Conservation (phyloP, 108 stramenopile species). For the Stephanodiscus minutulus region DNA sequence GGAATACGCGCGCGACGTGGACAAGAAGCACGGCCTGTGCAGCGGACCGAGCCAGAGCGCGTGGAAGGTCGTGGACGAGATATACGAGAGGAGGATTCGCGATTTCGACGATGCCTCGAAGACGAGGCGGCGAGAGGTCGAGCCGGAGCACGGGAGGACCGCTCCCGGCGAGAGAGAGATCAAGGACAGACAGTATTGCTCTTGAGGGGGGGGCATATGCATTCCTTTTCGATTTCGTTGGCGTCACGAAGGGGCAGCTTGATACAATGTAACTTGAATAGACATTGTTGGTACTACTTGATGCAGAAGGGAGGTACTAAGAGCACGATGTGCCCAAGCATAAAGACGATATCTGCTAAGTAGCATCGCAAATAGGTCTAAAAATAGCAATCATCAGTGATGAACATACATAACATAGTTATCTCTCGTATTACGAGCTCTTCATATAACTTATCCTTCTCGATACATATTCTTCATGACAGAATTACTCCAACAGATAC, state of each 20-base stretch:
- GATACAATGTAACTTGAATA: neutral
- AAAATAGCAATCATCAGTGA: too few relatives aligned
- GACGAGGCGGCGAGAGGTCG: too few relatives aligned
- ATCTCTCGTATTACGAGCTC: neutral
- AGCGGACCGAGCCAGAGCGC: slow-evolving; percentile 33
- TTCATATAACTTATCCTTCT: too few relatives aligned
- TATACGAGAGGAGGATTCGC: slow-evolving; percentile 35
- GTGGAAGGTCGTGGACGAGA: slow-evolving; percentile 26
- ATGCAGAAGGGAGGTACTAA: too few relatives aligned
- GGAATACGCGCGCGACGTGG: slow-evolving; percentile 30
- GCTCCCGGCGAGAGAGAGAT: neutral
- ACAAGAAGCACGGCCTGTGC: slow-evolving; percentile 36
- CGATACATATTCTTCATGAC: too few relatives aligned
- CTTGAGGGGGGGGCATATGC: slow-evolving; percentile 1
- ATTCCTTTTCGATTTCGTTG: neutral
- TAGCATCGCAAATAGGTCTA: too few relatives aligned
- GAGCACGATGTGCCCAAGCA: too few relatives aligned
- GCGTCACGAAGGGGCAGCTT: too few relatives aligned
- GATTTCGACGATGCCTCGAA: slow-evolving; percentile 8
- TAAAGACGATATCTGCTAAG: too few relatives aligned
- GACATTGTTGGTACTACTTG: too few relatives aligned
- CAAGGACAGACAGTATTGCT: neutral
- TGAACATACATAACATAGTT: neutral
- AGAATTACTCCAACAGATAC: too few relatives aligned
- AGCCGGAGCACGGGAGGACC: neutral